These are phyloP conservation scores for Claviceps humidiphila DNA, from an alignment of 2,329 filamentous ascomycete genomes.

Conservation along the genomic window DNA sequence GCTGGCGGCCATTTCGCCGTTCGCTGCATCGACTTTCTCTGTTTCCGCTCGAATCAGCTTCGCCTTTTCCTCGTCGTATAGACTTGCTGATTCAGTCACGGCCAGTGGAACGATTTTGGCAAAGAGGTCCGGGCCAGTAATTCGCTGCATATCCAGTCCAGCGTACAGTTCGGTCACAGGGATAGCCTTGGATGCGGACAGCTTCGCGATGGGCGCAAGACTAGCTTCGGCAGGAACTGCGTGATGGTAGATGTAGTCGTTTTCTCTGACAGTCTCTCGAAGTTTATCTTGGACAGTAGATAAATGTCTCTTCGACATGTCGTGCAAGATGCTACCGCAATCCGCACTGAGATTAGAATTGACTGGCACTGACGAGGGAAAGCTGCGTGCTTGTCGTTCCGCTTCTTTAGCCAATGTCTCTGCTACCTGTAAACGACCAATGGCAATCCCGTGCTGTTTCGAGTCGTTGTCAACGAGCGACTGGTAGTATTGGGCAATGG, in stretches of 20 bases:
- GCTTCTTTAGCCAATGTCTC: conserved; percentile 71
- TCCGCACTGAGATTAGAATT: conserved; percentile 77
- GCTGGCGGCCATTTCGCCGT: conserved; percentile 90
- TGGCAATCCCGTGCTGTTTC: conserved; percentile 72
- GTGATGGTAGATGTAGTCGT: conserved; percentile 97
- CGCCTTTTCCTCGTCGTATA: conserved; percentile 97
- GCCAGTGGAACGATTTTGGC: conserved; percentile 92
- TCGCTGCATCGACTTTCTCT: conserved; percentile 82
- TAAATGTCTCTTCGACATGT: conserved; percentile 72
- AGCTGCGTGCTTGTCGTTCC: conserved; percentile 59
- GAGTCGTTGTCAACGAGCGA: conserved; percentile 82
- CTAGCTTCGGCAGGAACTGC: conserved; percentile 75
- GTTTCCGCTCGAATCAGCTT: conserved; percentile 89
- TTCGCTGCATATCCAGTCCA: conserved; percentile 90
- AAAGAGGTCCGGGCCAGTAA: conserved; percentile 94
- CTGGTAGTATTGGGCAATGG: conserved; percentile 87
- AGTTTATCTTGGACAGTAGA: conserved; percentile 72
- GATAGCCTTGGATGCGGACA: conserved; percentile 92
- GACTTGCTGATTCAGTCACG: conserved; percentile 88
- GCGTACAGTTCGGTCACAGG: conserved; percentile 94
- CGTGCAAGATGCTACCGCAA: conserved; percentile 58
- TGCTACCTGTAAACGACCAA: conserved; percentile 70
- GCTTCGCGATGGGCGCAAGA: conserved; percentile 69
- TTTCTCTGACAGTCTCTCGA: conserved; percentile 69
- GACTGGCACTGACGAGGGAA: conserved; percentile 65